Evolutionary conservation across 1,284 basidiomycete genomes (phyloP), one percentile per base, ranked within the genome.

Genomic region (Exsudoporus floridanus): DNA sequence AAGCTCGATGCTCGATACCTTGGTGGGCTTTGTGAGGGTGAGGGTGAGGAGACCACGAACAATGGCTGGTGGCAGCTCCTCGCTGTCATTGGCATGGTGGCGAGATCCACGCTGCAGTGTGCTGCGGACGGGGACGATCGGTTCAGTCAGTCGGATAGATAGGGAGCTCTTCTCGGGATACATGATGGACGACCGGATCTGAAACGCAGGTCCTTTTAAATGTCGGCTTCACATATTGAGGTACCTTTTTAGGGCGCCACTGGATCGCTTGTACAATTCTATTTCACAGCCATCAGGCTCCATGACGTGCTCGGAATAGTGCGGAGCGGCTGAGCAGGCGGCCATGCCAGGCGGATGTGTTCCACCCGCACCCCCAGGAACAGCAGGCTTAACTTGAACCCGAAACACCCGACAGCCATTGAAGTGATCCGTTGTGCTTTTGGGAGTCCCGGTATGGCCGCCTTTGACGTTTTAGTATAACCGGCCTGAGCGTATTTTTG

Each of bases 41-140:
- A 99, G 76, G 1, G 86, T 88, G 53, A 98, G 78, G 12, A 98
- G 75, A n/a, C 94, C 96, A 36, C 96, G 81, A 30, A 99, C 77
- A 70, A 95, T 79, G 7, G 93, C 87, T 2, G 91, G 86, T 6
- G 83, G 80, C 1, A 78, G 74, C 59, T 79, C 78, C 19, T 76
- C 66, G n/a, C 67, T 68, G 9, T 72, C 66, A 30, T 4, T 28
- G 10, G 10, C 28, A 14, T 70, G 66, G 36, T 79, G 78, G 21
- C 75, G 50, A 9, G 49, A 73, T 77, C 77, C 53, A 76, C 76
- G 16, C 78, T 74, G 75, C 23, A 40, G 33, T 18, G 42, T 33
- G 25, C 5, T 49, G 50, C 85, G 81, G 31, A 95, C 80, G 67
- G 92, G 90, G 59, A 94, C 84, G 55, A 90, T 88, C 7, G 89